Percentiles rank a stretch among this genome's conserved stretches.
phyloP scores from a whole-genome alignment of 2,329 filamentous ascomycete species.

The Akanthomyces muscarius region DNA sequence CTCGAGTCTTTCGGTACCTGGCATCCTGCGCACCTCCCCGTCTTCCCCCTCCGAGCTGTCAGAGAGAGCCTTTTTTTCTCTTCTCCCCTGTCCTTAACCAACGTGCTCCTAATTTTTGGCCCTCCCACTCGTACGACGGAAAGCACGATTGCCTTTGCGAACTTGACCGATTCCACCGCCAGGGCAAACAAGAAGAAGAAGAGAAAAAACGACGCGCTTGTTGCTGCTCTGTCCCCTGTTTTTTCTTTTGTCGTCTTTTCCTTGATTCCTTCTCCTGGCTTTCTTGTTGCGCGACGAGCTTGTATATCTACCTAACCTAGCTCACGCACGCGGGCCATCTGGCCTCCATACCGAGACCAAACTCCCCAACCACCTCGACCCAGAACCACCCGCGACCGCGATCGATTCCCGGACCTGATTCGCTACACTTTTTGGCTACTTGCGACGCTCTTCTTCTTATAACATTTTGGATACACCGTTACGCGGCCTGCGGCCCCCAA shows the following conservation, averaged over 20 bases:
- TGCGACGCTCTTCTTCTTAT: neutral
- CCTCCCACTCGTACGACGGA: neutral
- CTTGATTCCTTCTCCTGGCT: neutral
- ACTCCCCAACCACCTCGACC: constrained; percentile 6
- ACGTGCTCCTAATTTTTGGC: too few relatives aligned
- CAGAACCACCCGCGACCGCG: neutral
- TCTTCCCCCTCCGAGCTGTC: neutral
- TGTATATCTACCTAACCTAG: neutral
- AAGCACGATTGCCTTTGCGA: neutral
- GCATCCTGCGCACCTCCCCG: neutral
- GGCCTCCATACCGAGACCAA: neutral
- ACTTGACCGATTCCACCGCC: neutral
- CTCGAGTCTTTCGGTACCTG: neutral
- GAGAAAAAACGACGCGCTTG: neutral
- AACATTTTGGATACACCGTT: constrained; percentile 4
- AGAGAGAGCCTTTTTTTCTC: neutral
- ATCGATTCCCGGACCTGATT: neutral
- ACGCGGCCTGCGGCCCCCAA: neutral
- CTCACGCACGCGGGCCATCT: neutral
- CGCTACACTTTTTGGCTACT: neutral
- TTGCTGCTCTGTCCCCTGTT: neutral
- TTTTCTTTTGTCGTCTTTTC: neutral
- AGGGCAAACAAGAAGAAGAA: neutral
- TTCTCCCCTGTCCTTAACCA: neutral
- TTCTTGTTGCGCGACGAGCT: neutral